These are phyloP conservation scores for Podospora conica DNA, from an alignment of 495 filamentous ascomycete genomes.

Conservation along the genomic window DNA sequence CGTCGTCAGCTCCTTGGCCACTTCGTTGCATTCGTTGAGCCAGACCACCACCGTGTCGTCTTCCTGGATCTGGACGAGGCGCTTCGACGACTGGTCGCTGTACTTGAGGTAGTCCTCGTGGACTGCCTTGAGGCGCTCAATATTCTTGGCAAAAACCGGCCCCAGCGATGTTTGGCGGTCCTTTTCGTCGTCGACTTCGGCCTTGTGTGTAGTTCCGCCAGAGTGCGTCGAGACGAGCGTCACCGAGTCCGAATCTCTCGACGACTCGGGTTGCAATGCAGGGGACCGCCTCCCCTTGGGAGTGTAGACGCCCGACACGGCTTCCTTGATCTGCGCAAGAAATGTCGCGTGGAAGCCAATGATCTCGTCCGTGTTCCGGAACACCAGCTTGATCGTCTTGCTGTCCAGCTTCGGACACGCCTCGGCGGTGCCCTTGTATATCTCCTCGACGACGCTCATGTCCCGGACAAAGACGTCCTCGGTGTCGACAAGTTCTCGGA, in stretches of 20 bases:
- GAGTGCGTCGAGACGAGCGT: constrained; percentile 28
- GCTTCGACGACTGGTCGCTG: constrained; percentile 74
- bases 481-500: constrained; percentile 88
- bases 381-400: constrained; percentile 80
- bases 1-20: constrained; percentile 78
- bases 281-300: constrained; percentile 42
- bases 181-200: constrained; percentile 44
- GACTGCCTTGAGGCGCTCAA: constrained; percentile 73
- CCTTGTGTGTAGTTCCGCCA: constrained; percentile 19
- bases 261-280: constrained; percentile 23
- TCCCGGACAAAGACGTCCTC: constrained; percentile 81
- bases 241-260: constrained; percentile 26
- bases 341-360: constrained; percentile 75
- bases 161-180: constrained; percentile 75
- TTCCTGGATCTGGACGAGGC: constrained; percentile 64
- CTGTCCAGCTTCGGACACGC: constrained; percentile 70
- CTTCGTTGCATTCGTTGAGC: constrained; percentile 84
- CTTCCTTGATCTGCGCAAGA: constrained; percentile 68
- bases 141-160: constrained; percentile 64
- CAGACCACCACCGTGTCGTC: constrained; percentile 76
- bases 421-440: constrained; percentile 91
- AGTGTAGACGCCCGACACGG: constrained; percentile 65
- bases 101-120: constrained; percentile 84
- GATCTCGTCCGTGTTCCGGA: constrained; percentile 83
- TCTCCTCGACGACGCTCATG: constrained; percentile 93